Percentiles rank a stretch among this genome's conserved stretches.
These are phyloP conservation scores for Spiromastix sp. DNA, from an alignment of 2,329 filamentous ascomycete genomes.

Conservation along the genomic window DNA sequence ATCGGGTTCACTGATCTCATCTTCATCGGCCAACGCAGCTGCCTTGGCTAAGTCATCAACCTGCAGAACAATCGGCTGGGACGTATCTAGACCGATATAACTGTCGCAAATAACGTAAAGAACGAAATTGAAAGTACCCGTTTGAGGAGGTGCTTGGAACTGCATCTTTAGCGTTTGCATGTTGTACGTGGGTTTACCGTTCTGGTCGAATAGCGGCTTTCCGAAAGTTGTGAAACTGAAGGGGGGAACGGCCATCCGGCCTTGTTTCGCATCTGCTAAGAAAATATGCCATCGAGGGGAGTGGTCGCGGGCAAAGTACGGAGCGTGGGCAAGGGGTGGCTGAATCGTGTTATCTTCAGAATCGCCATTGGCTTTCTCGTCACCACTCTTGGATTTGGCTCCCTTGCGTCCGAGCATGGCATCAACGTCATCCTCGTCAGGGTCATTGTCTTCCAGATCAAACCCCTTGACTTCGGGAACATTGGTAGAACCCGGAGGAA, in stretches of 20 bases:
- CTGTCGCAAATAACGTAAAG: conserved; percentile 92
- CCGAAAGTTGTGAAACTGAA: conserved; percentile 94
- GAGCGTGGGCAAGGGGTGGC: conserved; percentile 79
- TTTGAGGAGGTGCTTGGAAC: conserved; percentile 86
- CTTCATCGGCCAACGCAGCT: conserved; percentile 67
- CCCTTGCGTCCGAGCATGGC: conserved; percentile 69
- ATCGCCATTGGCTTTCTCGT: conserved; percentile 42
- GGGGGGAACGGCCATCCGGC: conserved; percentile 90
- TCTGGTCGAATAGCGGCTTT: conserved; percentile 69
- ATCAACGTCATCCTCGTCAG: conserved; percentile 83
- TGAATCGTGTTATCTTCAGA: conserved; percentile 49
- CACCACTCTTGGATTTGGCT: conserved; percentile 52
- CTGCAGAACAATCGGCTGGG: conserved; percentile 77
- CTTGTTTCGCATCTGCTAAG: conserved; percentile 85
- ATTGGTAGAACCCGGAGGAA: conserved; percentile 70
- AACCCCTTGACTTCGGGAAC: conserved; percentile 64
- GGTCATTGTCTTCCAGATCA: conserved; percentile 84
- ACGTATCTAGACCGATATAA: conserved; percentile 88
- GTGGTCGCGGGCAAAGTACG: conserved; percentile 81
- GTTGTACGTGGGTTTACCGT: conserved; percentile 80
- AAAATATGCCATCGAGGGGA: conserved; percentile 91
- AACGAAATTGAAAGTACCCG: conserved; percentile 87
- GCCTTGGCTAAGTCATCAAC: conserved; percentile 87
- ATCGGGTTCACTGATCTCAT: conserved; percentile 95
- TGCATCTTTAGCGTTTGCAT: conserved; percentile 96